Base-by-base conservation (phyloP, 78 protist species). In the Dictyostelium purpureum region DNA sequence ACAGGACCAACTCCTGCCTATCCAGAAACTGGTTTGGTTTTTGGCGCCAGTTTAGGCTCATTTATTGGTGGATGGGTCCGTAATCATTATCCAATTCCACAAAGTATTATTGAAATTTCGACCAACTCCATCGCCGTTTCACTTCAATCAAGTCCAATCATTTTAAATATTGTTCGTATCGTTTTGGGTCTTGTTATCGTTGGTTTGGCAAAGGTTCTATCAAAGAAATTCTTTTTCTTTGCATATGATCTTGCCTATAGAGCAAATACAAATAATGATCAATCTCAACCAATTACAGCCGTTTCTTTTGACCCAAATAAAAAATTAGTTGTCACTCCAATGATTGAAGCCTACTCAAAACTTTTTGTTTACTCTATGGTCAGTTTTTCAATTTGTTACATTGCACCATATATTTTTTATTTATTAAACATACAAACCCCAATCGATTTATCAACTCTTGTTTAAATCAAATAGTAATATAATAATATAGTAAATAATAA, bases 1-100 rank as follows among this genome's bases (percentile, higher is more conserved):
- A 61, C 69, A 26, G 51, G 73, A 57, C 91, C 91, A 40, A 73
- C 91, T 24, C 91, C 91, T 19, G 91, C 91, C n/a, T 85, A 85
- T 45, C 91, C 91, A 33, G 91, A 85, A 31, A 73, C 74, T 73
- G 91, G 91, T 43, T 51, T 85, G 33, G 91, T 85, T 19, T 14
- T 33, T 40, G 91, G 91, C 59, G 76, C 91, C 28, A 14, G 47
- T 28, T 42, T 73, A 21, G 91, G 91, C n/a, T 16, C 82, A 21
- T 28, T 70, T 26, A 10, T 73, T 45, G 70, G 35, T 35, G 28
- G 54, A 10, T 85, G 91, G 91, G 1, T 85, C 21, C 2, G 1
- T 2, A n/a, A 19, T 40, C 75, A 67, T 37, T 38, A 67, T 40
- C 49, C 69, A 82, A 3, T 21, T 38, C 57, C 24, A 79, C 11